A percentile compares a stretch with the other conserved stretches of the same genome.
Evolutionary conservation across 345 rosid genomes (phyloP).

Genomic region (Rhodamnia rubescens): DNA sequence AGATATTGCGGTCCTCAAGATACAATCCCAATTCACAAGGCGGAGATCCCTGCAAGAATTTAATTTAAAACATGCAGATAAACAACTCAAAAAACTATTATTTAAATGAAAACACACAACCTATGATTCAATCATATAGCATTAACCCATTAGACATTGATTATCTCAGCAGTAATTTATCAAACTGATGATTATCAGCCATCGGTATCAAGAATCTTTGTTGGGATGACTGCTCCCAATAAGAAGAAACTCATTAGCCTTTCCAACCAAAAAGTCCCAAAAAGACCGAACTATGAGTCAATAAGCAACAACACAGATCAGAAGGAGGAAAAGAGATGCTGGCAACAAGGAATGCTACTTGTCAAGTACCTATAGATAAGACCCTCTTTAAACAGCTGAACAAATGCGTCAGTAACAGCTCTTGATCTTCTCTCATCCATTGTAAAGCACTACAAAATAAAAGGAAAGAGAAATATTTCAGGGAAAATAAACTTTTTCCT

Average conservation of each 20-base stretch:
- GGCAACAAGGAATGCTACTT: neutral
- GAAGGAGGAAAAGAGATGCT: neutral
- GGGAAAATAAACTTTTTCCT: neutral
- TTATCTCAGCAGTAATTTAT: neutral
- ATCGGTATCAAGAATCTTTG: neutral
- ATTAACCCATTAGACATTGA: neutral
- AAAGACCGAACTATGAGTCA: neutral
- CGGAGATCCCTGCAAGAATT: slow-evolving; percentile 43
- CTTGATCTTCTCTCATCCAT: slow-evolving; percentile 87
- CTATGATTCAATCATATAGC: neutral
- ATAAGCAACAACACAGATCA: neutral
- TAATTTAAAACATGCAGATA: neutral
- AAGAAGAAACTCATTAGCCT: neutral
- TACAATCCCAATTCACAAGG: slow-evolving; percentile 89
- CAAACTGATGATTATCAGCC: neutral
- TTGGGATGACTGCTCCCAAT: neutral
- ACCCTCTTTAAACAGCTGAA: slow-evolving; percentile 55
- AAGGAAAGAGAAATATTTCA: neutral
- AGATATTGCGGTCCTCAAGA: slow-evolving; percentile 77
- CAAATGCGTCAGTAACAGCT: slow-evolving; percentile 83
- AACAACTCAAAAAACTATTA: neutral
- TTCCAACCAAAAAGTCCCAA: neutral
- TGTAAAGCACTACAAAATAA: slow-evolving; percentile 56
- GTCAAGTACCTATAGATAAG: slow-evolving; percentile 68
- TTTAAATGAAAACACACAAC: neutral